phyloP scores from a whole-genome alignment of 2,329 filamentous ascomycete genomes.

The Nemania diffusa region DNA sequence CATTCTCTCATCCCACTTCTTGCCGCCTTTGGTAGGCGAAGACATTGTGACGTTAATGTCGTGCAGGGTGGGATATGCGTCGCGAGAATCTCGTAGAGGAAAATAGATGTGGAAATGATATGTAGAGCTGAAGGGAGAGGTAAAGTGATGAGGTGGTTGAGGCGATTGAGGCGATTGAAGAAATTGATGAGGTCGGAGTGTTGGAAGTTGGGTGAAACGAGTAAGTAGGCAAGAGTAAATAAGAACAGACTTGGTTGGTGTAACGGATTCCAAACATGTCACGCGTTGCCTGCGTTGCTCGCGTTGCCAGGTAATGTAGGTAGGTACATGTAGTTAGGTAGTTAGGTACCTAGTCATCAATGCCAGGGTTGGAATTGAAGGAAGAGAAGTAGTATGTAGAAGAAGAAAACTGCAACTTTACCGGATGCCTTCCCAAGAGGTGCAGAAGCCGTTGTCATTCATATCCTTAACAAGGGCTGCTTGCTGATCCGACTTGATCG shows the following conservation, averaged over 20 bases:
- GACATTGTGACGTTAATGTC: slow-evolving; percentile 32
- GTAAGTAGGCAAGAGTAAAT: neutral
- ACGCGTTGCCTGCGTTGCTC: neutral
- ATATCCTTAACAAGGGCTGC: slow-evolving; percentile 26
- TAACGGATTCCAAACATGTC: too few species aligned
- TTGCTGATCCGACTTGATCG: slow-evolving; percentile 28
- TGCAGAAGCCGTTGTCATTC: slow-evolving; percentile 19
- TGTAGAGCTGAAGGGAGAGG: neutral
- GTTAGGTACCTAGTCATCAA: slow-evolving; percentile 20
- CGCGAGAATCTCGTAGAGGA: neutral
- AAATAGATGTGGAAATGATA: neutral
- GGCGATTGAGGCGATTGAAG: neutral
- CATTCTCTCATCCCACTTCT: slow-evolving; percentile 39
- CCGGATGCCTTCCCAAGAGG: slow-evolving; percentile 37
- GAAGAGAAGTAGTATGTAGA: too few species aligned
- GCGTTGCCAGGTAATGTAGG: too few species aligned
- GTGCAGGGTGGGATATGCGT: too few species aligned
- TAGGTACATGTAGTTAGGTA: too few species aligned
- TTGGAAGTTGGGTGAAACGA: neutral
- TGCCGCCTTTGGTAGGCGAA: slow-evolving; percentile 11
- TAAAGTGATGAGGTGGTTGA: neutral
- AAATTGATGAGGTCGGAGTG: neutral
- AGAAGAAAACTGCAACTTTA: slow-evolving; percentile 25
- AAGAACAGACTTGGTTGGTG: too few species aligned
- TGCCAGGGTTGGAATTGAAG: neutral